Evolutionary conservation across 1,284 basidiomycete genomes (phyloP).

Genomic region (Agroathelia rolfsii): DNA sequence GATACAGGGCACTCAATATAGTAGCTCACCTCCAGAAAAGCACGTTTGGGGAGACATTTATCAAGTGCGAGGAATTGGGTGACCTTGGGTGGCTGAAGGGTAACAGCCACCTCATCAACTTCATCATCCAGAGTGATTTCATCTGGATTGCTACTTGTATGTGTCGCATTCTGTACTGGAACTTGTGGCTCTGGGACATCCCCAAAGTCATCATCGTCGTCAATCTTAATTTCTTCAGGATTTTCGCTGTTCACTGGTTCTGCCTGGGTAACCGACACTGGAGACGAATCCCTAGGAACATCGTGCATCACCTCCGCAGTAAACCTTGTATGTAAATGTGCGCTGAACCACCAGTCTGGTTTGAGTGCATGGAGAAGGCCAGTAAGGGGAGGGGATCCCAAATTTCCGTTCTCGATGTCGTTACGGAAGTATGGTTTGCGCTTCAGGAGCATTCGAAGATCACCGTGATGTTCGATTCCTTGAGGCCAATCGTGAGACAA

Average conservation of each 20-base stretch:
- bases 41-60: conserved; percentile 77
- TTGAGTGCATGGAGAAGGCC: conserved; percentile 65
- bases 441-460: conserved; percentile 56
- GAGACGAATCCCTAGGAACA: conserved; percentile 1
- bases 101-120: conserved; percentile 32
- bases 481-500: conserved; percentile 97
- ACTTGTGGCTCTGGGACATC: conserved; percentile 11
- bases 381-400: conserved; percentile 88
- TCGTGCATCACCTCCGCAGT: conserved; percentile 61
- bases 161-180: conserved; percentile 5
- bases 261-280: conserved; percentile 3
- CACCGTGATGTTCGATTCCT: conserved; percentile 76
- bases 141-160: conserved; percentile 43
- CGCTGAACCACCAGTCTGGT: conserved; percentile 93
- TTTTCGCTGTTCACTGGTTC: conserved; percentile 23
- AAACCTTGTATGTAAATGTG: conserved; percentile 85
- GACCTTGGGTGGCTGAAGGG: conserved; percentile 13
- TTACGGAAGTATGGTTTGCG: conserved; percentile 77
- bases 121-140: conserved; percentile 63
- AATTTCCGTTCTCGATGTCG: conserved; percentile 61
- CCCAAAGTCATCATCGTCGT: conserved; percentile 36
- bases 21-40: conserved; percentile 75
- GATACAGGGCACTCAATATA: conserved; percentile 1
- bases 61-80: conserved; percentile 90
- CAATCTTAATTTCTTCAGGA: conserved; percentile 61